Conservation (phyloP, 495 filamentous ascomycete genomes). For the Chaetomium cochliodes region DNA sequence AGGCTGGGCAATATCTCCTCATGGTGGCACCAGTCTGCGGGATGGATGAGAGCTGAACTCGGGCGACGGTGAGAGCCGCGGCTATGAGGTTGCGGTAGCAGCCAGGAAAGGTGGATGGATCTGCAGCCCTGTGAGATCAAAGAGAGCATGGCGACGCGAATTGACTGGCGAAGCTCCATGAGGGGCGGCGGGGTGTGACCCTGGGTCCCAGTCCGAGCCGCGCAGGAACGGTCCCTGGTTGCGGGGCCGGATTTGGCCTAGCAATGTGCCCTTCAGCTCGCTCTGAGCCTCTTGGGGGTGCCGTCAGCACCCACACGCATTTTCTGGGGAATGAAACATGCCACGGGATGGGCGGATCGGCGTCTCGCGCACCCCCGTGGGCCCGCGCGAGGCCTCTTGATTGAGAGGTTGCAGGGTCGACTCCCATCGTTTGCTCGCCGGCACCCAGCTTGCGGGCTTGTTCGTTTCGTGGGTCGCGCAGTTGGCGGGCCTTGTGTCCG, state of each 20-base stretch:
- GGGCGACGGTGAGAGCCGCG: background rate
- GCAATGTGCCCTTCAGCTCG: constrained; percentile 14
- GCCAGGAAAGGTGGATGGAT: background rate
- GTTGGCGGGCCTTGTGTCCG: background rate
- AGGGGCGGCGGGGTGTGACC: constrained; percentile 6
- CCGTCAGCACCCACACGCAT: constrained; percentile 12
- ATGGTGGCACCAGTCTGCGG: background rate
- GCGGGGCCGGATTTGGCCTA: constrained; percentile 12
- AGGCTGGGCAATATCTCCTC: background rate
- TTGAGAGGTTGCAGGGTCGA: background rate
- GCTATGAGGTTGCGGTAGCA: background rate
- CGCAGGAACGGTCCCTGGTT: constrained; percentile 9
- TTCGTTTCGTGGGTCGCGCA: background rate
- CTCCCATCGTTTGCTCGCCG: background rate
- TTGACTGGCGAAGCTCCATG: background rate
- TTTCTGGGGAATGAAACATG: constrained; percentile 1
- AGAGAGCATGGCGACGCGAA: background rate
- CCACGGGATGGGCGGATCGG: constrained; percentile 9
- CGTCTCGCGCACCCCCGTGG: background rate
- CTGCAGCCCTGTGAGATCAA: background rate
- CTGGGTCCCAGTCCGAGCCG: constrained; percentile 9
- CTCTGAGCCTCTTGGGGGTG: constrained; percentile 10
- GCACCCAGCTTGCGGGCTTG: no score
- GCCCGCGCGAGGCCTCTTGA: background rate
- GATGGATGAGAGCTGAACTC: constrained; percentile 9